These are phyloP conservation scores for Lactifluus rugatus DNA, from an alignment of 768 basidiomycete genomes.

Conservation along the genomic window DNA sequence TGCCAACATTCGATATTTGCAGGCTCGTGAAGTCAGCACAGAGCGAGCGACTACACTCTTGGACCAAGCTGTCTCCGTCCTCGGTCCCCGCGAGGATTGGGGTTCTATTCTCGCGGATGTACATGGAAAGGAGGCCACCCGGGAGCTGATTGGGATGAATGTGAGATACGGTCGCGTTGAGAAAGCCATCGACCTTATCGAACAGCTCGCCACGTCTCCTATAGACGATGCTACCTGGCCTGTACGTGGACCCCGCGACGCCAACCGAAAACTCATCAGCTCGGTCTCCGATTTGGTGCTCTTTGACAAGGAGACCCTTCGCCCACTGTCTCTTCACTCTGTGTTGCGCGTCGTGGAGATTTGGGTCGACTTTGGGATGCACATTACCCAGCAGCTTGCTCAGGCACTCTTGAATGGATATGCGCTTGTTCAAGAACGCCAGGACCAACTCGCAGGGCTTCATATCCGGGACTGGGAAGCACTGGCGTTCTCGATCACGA, in stretches of 20 bases:
- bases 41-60: conserved; percentile 16
- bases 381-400: conserved; percentile 29
- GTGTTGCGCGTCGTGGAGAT: conserved; percentile 30
- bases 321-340: conserved; percentile 4
- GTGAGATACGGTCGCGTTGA: conserved; percentile 21
- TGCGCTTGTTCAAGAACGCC: conserved; percentile 27
- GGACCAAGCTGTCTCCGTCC: conserved; percentile 22
- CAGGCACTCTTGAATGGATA: conserved; percentile 39
- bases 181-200: conserved; percentile 23
- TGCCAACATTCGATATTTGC: conserved; percentile 32
- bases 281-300: conserved; percentile 10
- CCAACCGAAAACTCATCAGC: conserved; percentile 10
- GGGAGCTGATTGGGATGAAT: conserved; percentile 20
- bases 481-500: conserved; percentile 32
- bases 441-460: conserved; percentile 27
- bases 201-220: conserved; percentile 8
- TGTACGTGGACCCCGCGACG: neutral
- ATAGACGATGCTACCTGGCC: conserved; percentile 9
- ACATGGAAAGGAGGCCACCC: conserved; percentile 11
- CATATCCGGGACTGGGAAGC: conserved; percentile 36
- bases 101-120: conserved; percentile 2
- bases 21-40: conserved; percentile 4
- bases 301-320: conserved; percentile 9
- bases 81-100: conserved; percentile 3
- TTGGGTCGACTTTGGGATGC: conserved; percentile 27